These are phyloP conservation scores for Scleromitrula shiraiana DNA, from an alignment of 2,329 filamentous ascomycete genomes.

Conservation along the genomic window DNA sequence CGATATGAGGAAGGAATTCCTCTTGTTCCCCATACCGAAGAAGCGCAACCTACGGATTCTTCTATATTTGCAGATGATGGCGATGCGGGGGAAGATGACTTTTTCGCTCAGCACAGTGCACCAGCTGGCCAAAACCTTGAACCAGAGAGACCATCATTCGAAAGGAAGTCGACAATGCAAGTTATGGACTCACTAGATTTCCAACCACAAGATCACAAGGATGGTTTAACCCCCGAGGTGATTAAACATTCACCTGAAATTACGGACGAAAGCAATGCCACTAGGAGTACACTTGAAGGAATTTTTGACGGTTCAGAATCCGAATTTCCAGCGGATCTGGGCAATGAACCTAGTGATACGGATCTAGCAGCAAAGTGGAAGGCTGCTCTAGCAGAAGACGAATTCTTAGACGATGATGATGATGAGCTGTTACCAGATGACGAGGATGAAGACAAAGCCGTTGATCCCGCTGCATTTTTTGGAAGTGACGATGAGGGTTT, in stretches of 20 bases:
- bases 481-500: constrained; percentile 83
- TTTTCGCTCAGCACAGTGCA: constrained; percentile 42
- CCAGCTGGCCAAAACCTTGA: constrained; percentile 20
- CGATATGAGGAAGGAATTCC: constrained; percentile 66
- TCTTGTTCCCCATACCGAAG: constrained; percentile 39
- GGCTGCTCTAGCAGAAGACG: constrained; percentile 69
- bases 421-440: constrained; percentile 54
- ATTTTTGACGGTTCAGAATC: constrained; percentile 23
- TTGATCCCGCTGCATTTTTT: constrained; percentile 60
- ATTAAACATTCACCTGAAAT: no score
- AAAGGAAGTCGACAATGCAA: constrained; percentile 63
- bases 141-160: constrained; percentile 32
- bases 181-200: constrained; percentile 47
- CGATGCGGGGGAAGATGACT: constrained; percentile 40
- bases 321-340: constrained; percentile 21
- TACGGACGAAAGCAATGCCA: not conserved
- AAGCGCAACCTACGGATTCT: constrained; percentile 8
- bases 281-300: constrained; percentile 20
- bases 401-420: constrained; percentile 46
- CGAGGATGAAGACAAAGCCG: constrained; percentile 34
- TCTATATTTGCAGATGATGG: constrained; percentile 32
- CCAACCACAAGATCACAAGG: constrained; percentile 18
- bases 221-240: no score
- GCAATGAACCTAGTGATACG: constrained; percentile 21
- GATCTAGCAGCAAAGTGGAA: constrained; percentile 75